Conservation (phyloP, 1,284 basidiomycete genomes). For the Hemileia vastatrix region DNA sequence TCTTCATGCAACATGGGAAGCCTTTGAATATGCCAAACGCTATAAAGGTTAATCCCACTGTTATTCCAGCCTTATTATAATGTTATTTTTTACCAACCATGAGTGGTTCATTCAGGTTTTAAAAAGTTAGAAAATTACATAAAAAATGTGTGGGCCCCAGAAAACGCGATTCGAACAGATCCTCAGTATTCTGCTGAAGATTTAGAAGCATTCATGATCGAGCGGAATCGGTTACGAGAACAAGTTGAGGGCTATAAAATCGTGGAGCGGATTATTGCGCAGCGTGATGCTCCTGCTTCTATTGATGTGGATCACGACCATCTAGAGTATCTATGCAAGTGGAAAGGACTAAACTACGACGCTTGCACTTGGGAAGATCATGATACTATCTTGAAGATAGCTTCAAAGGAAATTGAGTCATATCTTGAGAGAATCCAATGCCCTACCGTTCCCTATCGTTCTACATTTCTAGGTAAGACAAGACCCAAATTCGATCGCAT, state of each 20-base stretch:
- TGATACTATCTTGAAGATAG: slow-evolving; percentile 41
- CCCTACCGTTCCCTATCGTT: slow-evolving; percentile 77
- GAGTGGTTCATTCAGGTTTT: slow-evolving; percentile 54
- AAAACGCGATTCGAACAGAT: slow-evolving; percentile 60
- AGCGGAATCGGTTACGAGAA: slow-evolving; percentile 80
- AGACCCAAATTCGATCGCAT: slow-evolving; percentile 80
- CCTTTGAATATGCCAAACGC: slow-evolving; percentile 16
- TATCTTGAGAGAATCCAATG: slow-evolving; percentile 70
- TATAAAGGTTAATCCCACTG: slow-evolving; percentile 94
- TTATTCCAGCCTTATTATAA: slow-evolving; percentile 44
- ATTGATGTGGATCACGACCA: slow-evolving; percentile 52
- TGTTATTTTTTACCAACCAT: neutral
- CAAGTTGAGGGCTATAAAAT: slow-evolving; percentile 81
- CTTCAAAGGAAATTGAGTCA: slow-evolving; percentile 61
- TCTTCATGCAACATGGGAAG: slow-evolving; percentile 37
- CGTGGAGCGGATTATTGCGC: slow-evolving; percentile 81
- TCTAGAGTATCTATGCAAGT: slow-evolving; percentile 93
- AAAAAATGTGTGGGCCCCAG: slow-evolving; percentile 61
- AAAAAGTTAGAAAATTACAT: slow-evolving; percentile 99
- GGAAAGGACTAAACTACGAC: slow-evolving; percentile 86
- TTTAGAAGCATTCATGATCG: slow-evolving; percentile 64
- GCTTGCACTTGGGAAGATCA: slow-evolving; percentile 92
- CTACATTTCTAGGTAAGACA: slow-evolving; percentile 59
- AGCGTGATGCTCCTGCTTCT: slow-evolving; percentile 57
- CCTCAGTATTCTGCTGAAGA: slow-evolving; percentile 75